Base-by-base conservation (phyloP, 192 early-diverging fungal species). In the Linnemannia exigua region DNA sequence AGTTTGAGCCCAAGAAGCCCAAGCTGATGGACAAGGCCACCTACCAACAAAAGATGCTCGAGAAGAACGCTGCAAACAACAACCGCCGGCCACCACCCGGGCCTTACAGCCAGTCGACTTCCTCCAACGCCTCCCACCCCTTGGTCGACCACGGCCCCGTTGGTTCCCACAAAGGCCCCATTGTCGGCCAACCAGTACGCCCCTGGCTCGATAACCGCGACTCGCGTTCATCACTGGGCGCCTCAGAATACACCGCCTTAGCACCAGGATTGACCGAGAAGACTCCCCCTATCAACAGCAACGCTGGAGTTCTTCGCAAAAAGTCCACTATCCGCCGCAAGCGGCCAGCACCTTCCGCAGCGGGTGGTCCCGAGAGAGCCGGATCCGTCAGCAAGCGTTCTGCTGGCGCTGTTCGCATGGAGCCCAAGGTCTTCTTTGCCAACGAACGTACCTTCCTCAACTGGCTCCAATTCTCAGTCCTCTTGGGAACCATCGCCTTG, bases 401-500 rank as follows among this genome's bases (percentile, higher is more conserved):
- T 0, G 28, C 76, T 0, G 90, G 87, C 6, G 89, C 94, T 11
- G 88, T 95, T 7, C 91, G 94, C 31, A 93, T 96, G 48, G 96
- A 97, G 78, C 95, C 96, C 22, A 97, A 97, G 87, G 93, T 95
- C 5, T 96, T 93, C 79, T 95, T 97, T 88, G 95, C 95, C 54
- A 97, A 97, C 75, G 96, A 97, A 82, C 90, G 96, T 74, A 96
- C 95, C 1, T 97, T 96, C 84, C 90, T 97, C 68, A 89, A 92
- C 19, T 97, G 96, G 96, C 88, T 96, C 79, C 93, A 94, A 38
- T 95, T 94, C 87, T 91, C 91, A 73, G 93, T 95, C 2, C 87
- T 95, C 11, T 81, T 97, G 6, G 92, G 93, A 69, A 80, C 84
- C 69, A 85, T 85, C 46, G 58, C 82, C 25, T 58, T 86, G 70